Evolutionary conservation across 768 basidiomycete genomes (phyloP).

Genomic region (Omphalotus guepiniiformis): DNA sequence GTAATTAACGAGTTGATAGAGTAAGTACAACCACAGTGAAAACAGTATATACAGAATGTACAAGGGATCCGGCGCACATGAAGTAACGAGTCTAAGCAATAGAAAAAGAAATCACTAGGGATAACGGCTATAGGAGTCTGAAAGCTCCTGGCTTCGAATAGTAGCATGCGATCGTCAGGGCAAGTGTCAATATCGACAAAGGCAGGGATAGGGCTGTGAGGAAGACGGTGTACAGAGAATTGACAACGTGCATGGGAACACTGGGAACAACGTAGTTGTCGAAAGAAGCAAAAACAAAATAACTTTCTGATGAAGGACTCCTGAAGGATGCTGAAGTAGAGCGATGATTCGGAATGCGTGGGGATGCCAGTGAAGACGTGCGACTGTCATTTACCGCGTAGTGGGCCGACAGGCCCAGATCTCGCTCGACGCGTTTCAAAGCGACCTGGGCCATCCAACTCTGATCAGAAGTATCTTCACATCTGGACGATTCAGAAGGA

Average conservation of each 20-base stretch:
- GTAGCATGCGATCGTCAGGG: neutral
- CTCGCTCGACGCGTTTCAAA: slow-evolving; percentile 4
- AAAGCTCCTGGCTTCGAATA: slow-evolving; percentile 3
- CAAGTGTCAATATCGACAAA: neutral
- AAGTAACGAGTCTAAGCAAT: too few species aligned
- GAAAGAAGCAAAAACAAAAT: neutral
- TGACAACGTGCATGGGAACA: too few species aligned
- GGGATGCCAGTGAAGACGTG: neutral
- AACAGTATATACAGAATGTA: too few species aligned
- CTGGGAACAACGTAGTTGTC: too few species aligned
- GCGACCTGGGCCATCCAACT: neutral
- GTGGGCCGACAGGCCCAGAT: slow-evolving; percentile 3
- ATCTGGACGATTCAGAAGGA: neutral
- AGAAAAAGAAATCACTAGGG: too few species aligned
- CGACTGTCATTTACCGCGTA: neutral
- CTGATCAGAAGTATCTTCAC: too few species aligned
- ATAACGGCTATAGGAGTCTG: too few species aligned
- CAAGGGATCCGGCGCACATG: too few species aligned
- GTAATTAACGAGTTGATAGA: too few species aligned
- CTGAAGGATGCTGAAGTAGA: neutral
- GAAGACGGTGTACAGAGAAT: neutral
- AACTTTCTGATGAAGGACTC: neutral
- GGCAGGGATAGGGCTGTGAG: slow-evolving; percentile 1
- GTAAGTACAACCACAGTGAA: too few species aligned
- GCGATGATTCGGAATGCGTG: neutral